A percentile compares a stretch with the other conserved stretches of the same genome.
Conservation (phyloP, 768 basidiomycete species). For the Termitomyces sp. region DNA sequence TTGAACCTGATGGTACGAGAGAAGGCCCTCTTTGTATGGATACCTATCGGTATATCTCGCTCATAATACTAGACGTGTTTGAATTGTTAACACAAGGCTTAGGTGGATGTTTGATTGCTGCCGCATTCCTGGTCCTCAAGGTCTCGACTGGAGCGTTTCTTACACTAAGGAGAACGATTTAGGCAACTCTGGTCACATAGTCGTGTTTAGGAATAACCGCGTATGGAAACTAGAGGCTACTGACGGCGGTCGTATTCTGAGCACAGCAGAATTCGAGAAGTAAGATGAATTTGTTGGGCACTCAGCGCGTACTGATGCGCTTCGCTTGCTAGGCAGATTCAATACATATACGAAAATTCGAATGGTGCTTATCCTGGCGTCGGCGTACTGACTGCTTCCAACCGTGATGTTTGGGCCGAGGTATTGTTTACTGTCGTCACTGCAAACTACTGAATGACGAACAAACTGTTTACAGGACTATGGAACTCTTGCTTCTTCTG, state of each 20-base stretch:
- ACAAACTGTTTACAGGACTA: conserved; percentile 47
- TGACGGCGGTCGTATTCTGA: conserved; percentile 51
- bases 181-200: conserved; percentile 72
- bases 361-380: conserved; percentile 63
- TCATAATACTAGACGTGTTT: background rate
- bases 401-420: conserved; percentile 89
- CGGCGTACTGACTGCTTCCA: conserved; percentile 73
- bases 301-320: background rate
- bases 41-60: conserved; percentile 61
- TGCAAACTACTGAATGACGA: background rate
- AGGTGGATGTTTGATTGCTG: conserved; percentile 95
- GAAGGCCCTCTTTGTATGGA: conserved; percentile 83
- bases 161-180: conserved; percentile 55
- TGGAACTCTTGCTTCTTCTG: conserved; percentile 50
- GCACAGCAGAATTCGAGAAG: conserved; percentile 64
- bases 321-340: conserved; percentile 55
- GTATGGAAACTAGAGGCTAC: conserved; percentile 77
- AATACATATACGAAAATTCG: conserved; percentile 68
- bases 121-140: conserved; percentile 70
- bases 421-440: conserved; percentile 29
- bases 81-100: background rate
- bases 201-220: conserved; percentile 83
- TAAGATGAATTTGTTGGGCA: conserved; percentile 22
- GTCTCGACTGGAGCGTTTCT: conserved; percentile 74
- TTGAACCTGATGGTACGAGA: conserved; percentile 62